These are phyloP conservation scores for Cryptosporidium tyzzeri DNA, from an alignment of 169 alveolate genomes.

Conservation along the genomic window DNA sequence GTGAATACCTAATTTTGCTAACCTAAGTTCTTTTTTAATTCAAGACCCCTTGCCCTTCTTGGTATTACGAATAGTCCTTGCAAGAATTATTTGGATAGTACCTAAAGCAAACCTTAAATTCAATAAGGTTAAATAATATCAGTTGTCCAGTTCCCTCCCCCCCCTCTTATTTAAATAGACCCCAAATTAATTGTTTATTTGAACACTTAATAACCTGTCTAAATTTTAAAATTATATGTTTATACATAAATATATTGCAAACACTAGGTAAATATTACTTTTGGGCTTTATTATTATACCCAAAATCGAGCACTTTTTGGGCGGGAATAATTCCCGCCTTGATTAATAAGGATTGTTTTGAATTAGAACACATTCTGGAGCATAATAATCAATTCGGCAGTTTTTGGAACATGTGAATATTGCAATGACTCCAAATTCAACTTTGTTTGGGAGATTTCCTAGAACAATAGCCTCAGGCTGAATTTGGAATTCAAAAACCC, in stretches of 20 bases:
- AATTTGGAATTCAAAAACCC: constrained; percentile 59
- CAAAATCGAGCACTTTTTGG: constrained; percentile 51
- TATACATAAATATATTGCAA: neutral
- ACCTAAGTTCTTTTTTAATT: neutral
- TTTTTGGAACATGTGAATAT: constrained; percentile 53
- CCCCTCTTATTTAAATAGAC: neutral
- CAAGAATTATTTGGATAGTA: constrained; percentile 3
- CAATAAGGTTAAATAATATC: constrained; percentile 8
- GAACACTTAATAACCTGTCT: constrained; percentile 10
- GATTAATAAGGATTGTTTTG: constrained; percentile 66
- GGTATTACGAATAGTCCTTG: neutral
- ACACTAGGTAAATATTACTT: neutral
- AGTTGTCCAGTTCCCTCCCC: neutral
- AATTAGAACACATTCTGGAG: constrained; percentile 37
- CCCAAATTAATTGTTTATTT: neutral
- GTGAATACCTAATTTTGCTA: neutral
- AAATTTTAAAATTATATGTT: neutral
- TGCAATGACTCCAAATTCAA: constrained; percentile 55
- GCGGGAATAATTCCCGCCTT: constrained; percentile 2
- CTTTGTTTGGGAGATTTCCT: constrained; percentile 31
- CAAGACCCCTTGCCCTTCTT: neutral
- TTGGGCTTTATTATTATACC: constrained; percentile 5
- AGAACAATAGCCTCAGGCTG: constrained; percentile 60
- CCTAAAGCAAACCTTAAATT: neutral
- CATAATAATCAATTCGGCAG: constrained; percentile 27